Evolutionary conservation across 768 basidiomycete species (phyloP).

Genomic region (Termitomyces bulborhizus): DNA sequence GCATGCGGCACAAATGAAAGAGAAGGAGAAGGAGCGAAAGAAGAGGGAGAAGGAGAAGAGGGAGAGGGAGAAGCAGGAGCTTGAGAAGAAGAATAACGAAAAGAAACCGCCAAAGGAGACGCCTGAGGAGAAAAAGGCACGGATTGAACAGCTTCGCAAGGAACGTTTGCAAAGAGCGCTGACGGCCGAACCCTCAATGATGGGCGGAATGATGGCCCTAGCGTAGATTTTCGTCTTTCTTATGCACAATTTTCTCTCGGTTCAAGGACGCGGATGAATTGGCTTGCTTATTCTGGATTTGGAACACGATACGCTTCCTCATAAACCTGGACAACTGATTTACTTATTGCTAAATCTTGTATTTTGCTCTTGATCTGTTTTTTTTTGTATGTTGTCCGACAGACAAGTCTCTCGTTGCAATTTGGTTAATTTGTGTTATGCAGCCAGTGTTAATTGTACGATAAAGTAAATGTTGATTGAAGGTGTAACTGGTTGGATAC

Average conservation of each 20-base stretch:
- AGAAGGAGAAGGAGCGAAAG: slow-evolving; percentile 26
- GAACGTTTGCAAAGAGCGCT: slow-evolving; percentile 5
- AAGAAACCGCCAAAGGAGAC: slow-evolving; percentile 13
- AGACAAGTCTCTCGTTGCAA: too few relatives aligned
- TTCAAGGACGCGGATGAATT: neutral
- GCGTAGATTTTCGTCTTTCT: neutral
- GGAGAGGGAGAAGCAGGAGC: slow-evolving; percentile 30
- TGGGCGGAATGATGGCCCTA: slow-evolving; percentile 13
- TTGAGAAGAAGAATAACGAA: slow-evolving; percentile 25
- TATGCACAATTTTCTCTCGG: neutral
- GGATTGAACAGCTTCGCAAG: slow-evolving; percentile 3
- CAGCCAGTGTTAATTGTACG: neutral
- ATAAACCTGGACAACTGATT: neutral
- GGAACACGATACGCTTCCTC: slow-evolving; percentile 3
- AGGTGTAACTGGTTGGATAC: neutral
- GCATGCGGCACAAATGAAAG: neutral
- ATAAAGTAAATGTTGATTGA: neutral
- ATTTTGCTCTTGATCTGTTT: slow-evolving; percentile 1
- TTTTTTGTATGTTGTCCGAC: neutral
- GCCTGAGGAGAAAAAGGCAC: slow-evolving; percentile 14
- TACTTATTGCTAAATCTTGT: slow-evolving; percentile 5
- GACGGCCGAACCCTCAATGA: slow-evolving; percentile 9
- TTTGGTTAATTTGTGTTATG: neutral
- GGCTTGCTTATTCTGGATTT: neutral
- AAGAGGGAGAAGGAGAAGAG: slow-evolving; percentile 23